phyloP scores from a whole-genome alignment of 305 asterid species.

The Withania somnifera region DNA sequence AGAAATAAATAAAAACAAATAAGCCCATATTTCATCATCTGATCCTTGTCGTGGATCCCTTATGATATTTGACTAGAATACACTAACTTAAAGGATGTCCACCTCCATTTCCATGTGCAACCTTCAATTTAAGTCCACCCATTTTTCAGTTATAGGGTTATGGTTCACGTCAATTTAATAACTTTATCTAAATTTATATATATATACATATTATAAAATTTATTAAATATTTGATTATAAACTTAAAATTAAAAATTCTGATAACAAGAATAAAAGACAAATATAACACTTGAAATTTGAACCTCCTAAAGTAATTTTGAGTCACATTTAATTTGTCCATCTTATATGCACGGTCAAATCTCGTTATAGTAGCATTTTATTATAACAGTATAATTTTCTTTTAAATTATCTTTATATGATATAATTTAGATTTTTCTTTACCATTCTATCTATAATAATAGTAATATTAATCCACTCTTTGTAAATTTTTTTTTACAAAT shows the following conservation, averaged over 20 bases:
- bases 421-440: too few relatives aligned
- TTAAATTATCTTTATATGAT: too few relatives aligned
- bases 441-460: too few relatives aligned
- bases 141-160: neutral
- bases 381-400: too few relatives aligned
- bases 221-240: neutral
- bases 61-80: neutral
- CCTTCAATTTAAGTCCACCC: neutral
- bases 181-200: neutral
- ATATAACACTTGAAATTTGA: neutral
- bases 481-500: too few relatives aligned
- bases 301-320: neutral
- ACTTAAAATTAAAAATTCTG: neutral
- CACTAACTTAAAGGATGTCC: neutral
- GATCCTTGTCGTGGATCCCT: conserved; percentile 3
- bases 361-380: too few relatives aligned
- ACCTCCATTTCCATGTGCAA: neutral
- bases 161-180: neutral
- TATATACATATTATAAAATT: neutral
- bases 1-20: neutral
- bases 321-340: neutral
- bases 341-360: too few relatives aligned
- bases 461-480: too few relatives aligned
- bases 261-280: too few relatives aligned
- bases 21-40: neutral